Conservation (phyloP, 345 rosid genomes). For the Citrus medica region DNA sequence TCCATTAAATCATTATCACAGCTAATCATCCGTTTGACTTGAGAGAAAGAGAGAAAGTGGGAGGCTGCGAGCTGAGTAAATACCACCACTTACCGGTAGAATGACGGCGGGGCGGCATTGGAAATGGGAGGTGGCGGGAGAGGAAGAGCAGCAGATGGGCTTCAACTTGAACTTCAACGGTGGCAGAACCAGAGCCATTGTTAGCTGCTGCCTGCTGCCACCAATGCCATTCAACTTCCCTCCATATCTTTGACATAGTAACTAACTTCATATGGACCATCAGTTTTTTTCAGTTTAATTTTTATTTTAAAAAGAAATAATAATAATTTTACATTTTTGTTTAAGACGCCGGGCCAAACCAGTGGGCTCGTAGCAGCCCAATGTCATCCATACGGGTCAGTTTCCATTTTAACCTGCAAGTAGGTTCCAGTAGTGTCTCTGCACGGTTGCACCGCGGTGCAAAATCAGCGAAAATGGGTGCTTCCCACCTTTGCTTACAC, state of each 20-base stretch:
- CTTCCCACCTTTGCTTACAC: not conserved
- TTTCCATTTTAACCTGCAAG: too few relatives aligned
- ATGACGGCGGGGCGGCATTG: slow-evolving; percentile 72
- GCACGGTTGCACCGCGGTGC: not conserved
- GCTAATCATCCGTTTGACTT: not conserved
- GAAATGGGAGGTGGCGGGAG: slow-evolving; percentile 15
- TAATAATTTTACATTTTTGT: too few relatives aligned
- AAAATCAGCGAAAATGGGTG: not conserved
- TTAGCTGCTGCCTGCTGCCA: slow-evolving; percentile 1
- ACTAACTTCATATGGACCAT: not conserved
- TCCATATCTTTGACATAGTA: not conserved
- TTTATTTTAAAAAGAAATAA: too few relatives aligned
- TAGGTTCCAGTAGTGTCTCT: too few relatives aligned
- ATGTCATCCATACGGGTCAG: too few relatives aligned
- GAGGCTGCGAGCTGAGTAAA: too few relatives aligned
- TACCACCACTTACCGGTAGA: slow-evolving; percentile 54
- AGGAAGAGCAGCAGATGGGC: slow-evolving; percentile 23
- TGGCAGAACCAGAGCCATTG: slow-evolving; percentile 47
- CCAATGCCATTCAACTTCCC: not conserved
- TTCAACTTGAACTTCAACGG: slow-evolving; percentile 31
- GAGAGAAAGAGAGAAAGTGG: slow-evolving; percentile 4
- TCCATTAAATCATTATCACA: not conserved
- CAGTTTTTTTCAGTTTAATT: not conserved
- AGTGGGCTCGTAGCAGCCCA: too few relatives aligned
- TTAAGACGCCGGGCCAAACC: too few relatives aligned